phyloP scores from a whole-genome alignment of 202 grass and related monocot genomes.

The Hordeum pubiflorum region DNA sequence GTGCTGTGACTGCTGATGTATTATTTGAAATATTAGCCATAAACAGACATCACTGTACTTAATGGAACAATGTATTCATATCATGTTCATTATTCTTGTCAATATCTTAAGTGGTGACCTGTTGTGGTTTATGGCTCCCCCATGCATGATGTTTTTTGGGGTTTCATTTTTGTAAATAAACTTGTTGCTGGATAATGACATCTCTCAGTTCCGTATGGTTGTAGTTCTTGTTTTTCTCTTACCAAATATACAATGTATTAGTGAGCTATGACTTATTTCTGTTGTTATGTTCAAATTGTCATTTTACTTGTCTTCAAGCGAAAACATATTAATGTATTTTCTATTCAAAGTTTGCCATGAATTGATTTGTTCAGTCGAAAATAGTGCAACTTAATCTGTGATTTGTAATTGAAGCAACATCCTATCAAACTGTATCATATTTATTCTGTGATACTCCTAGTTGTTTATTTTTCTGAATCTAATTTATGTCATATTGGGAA shows the following conservation, averaged over 20 bases:
- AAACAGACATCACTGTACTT: conserved; percentile 3
- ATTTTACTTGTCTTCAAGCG: background rate
- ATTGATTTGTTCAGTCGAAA: background rate
- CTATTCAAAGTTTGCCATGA: background rate
- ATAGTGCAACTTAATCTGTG: background rate
- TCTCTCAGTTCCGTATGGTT: background rate
- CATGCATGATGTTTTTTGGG: background rate
- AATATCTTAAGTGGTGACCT: background rate
- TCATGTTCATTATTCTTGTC: background rate
- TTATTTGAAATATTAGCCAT: conserved; percentile 1
- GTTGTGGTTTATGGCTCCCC: background rate
- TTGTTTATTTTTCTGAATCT: background rate
- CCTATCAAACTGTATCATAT: conserved; percentile 1
- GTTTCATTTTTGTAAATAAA: background rate
- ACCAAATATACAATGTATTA: background rate
- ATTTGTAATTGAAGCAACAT: conserved; percentile 1
- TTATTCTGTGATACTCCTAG: background rate
- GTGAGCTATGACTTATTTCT: background rate
- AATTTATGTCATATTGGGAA: background rate
- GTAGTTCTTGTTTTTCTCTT: background rate
- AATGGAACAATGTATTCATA: background rate
- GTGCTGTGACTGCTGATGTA: conserved; percentile 1
- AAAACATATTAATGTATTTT: conserved; percentile 3
- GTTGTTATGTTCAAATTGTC: background rate
- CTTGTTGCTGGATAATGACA: background rate